Base-by-base conservation (phyloP, 1,139 yeast genomes). In the Blastobotrys illinoisensis region DNA sequence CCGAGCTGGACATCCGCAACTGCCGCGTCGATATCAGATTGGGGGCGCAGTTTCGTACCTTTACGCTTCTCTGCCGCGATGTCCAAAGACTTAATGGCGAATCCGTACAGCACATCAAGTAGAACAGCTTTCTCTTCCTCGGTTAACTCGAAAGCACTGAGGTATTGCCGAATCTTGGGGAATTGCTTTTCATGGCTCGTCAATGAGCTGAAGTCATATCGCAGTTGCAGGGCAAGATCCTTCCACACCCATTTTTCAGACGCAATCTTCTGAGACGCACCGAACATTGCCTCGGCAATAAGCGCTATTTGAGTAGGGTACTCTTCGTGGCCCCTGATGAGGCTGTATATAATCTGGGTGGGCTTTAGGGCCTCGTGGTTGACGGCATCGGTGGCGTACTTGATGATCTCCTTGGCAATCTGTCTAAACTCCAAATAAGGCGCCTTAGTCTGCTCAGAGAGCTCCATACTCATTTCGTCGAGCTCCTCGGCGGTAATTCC, bases 31-130 rank as follows among this genome's bases (percentile, higher is more conserved):
- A 56, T 56, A 21, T 60, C 63, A n/a, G 49, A 55, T 9, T 59
- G 64, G 9, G 56, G 59, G 24, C 59, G 52, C 7, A 50, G 54
- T 48, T 53, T 44, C 9, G 50, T 32, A 49, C 45, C 49, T 48
- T 53, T 52, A 44, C 52, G 50, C 32, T 43, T 51, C 44, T 57
- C 47, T 23, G 26, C 55, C n/a, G 58, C 54, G 19, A 52, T 54
- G 9, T 52, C 54, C 9, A 59, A 48, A 1, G 60, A 56, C 9
- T 66, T 61, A 23, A 55, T 54, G 11, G 67, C 56, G 32, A 65
- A 62, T 1, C 72, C 73, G 40, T 60, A 59, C 14, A 67, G 56
- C 32, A 68, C 56, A 43, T 69, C 72, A 18, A 69, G 56, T 21
- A 70, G 55, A 13, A 63, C 56, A 7, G 52, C 53, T 46, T 62